Percentiles rank a stretch among this genome's conserved stretches.
phyloP scores from a whole-genome alignment of 306 rosid genomes.

The Medicago lupulina region DNA sequence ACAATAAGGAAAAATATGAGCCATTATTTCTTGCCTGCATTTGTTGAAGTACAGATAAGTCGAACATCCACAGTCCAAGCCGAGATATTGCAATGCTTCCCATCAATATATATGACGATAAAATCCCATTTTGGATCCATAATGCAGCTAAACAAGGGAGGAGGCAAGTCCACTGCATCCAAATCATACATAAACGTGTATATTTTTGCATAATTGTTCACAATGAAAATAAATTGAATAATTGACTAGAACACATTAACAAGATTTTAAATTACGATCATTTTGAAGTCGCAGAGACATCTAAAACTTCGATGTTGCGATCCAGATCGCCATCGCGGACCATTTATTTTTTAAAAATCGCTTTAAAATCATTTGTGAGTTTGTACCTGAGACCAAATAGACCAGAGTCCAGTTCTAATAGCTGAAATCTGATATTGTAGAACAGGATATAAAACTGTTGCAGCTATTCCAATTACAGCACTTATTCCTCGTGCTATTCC shows the following conservation, averaged over 20 bases:
- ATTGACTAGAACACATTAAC: not conserved
- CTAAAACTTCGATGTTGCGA: not conserved
- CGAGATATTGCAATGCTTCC: conserved; percentile 83
- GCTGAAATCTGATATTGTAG: conserved; percentile 62
- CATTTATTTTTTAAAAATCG: not conserved
- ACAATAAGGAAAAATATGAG: not conserved
- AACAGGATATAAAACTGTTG: conserved; percentile 68
- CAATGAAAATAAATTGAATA: conserved; percentile 10
- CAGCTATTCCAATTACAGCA: conserved; percentile 75
- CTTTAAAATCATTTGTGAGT: not conserved
- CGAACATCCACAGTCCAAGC: conserved; percentile 95
- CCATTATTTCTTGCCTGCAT: conserved; percentile 70
- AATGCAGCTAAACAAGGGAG: conserved; percentile 73
- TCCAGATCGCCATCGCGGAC: not conserved
- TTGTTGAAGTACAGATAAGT: conserved; percentile 83
- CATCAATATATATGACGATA: conserved; percentile 73
- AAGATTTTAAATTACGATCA: not conserved
- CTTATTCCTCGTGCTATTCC: conserved; percentile 81
- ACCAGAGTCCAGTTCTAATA: conserved; percentile 84
- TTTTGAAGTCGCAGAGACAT: not conserved
- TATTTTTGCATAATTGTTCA: not conserved
- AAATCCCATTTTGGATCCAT: conserved; percentile 50
- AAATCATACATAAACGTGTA: conserved; percentile 16
- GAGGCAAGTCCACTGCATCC: conserved; percentile 77
- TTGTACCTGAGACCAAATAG: conserved; percentile 87